Conservation (phyloP, 352 stramenopile genomes). For the Pythium inflatum region DNA sequence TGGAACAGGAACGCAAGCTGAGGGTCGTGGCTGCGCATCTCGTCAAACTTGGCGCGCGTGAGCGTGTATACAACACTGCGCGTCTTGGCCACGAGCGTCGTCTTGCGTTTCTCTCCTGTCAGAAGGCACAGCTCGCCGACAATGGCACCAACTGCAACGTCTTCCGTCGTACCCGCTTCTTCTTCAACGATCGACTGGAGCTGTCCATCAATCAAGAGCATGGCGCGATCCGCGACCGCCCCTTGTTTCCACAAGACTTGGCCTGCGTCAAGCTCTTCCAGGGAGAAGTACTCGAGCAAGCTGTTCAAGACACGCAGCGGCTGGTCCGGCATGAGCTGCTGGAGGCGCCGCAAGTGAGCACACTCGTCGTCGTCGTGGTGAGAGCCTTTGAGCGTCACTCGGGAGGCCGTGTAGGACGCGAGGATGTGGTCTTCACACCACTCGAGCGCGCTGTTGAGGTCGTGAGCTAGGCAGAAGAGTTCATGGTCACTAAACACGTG, state of each 20-base stretch:
- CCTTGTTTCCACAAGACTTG: slow-evolving; percentile 75
- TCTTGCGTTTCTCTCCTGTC: slow-evolving; percentile 82
- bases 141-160: slow-evolving; percentile 70
- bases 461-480: slow-evolving; percentile 56
- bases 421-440: slow-evolving; percentile 80
- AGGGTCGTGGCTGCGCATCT: slow-evolving; percentile 70
- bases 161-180: slow-evolving; percentile 77
- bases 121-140: slow-evolving; percentile 80
- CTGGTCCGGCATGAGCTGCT: slow-evolving; percentile 73
- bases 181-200: slow-evolving; percentile 78
- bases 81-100: slow-evolving; percentile 62
- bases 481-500: slow-evolving; percentile 54
- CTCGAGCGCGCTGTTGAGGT: slow-evolving; percentile 72
- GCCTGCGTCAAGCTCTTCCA: slow-evolving; percentile 63
- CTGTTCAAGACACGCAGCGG: slow-evolving; percentile 62
- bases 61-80: slow-evolving; percentile 76
- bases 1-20: slow-evolving; percentile 78
- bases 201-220: slow-evolving; percentile 67
- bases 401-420: slow-evolving; percentile 34
- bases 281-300: slow-evolving; percentile 75
- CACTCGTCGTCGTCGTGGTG: slow-evolving; percentile 52
- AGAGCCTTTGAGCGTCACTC: slow-evolving; percentile 23
- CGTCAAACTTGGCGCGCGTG: slow-evolving; percentile 52
- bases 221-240: slow-evolving; percentile 48
- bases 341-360: slow-evolving; percentile 56